Evolutionary conservation across 805 yeast species (phyloP).

Genomic region (Komagataella phaffii): DNA sequence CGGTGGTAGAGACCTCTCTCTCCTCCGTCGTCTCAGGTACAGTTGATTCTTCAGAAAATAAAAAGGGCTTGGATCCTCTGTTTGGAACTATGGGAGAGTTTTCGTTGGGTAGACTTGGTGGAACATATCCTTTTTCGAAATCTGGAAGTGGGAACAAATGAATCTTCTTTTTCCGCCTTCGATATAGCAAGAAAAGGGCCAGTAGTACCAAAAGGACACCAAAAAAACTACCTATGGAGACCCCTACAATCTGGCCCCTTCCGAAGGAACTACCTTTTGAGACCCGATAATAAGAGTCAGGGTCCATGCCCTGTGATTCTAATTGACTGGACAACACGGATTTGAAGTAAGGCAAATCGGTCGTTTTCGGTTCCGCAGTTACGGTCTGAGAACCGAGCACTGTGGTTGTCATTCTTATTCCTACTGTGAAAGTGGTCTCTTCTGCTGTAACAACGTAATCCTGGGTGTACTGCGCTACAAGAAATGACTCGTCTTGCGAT

Average conservation of each 20-base stretch:
- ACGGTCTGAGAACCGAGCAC: neutral
- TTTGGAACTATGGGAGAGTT: neutral
- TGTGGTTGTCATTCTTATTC: constrained; percentile 6
- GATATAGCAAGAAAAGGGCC: constrained; percentile 3
- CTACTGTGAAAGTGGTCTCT: constrained; percentile 9
- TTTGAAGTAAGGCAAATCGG: constrained; percentile 2
- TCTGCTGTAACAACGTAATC: constrained; percentile 15
- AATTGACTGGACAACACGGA: constrained; percentile 3
- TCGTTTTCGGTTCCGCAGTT: constrained; percentile 10
- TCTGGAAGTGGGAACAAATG: neutral
- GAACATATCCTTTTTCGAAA: neutral
- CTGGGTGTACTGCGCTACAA: constrained; percentile 11
- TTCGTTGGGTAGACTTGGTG: neutral
- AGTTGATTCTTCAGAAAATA: neutral
- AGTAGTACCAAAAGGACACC: constrained; percentile 5
- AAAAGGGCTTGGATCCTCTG: neutral
- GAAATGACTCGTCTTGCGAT: neutral
- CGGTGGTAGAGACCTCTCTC: neutral
- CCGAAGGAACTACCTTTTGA: constrained; percentile 2
- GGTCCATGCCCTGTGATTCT: constrained; percentile 11
- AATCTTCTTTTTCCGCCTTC: constrained; percentile 1
- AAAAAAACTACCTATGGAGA: constrained; percentile 12
- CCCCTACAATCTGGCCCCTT: constrained; percentile 16
- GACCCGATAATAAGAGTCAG: constrained; percentile 3
- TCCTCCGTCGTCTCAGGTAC: neutral